Evolutionary conservation across 768 basidiomycete genomes (phyloP).

Genomic region (Pleurotus eryngii): DNA sequence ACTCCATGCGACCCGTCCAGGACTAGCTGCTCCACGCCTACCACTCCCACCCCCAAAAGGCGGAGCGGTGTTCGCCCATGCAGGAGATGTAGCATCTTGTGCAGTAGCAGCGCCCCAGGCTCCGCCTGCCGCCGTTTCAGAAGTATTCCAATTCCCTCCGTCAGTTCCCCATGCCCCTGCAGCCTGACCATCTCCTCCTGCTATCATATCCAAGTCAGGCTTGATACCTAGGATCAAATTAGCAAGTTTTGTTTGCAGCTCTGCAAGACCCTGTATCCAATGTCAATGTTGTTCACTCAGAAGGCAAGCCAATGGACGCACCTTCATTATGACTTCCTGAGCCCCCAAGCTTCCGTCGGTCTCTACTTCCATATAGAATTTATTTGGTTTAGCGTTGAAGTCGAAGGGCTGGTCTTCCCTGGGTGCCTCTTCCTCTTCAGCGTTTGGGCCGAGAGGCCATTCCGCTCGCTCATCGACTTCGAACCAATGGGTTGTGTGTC

Average conservation of each 20-base stretch:
- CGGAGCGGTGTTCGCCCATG: slow-evolving; percentile 22
- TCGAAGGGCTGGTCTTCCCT: slow-evolving; percentile 84
- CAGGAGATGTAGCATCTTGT: slow-evolving; percentile 16
- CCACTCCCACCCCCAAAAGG: slow-evolving; percentile 16
- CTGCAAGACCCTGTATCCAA: slow-evolving; percentile 58
- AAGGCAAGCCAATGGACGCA: slow-evolving; percentile 16
- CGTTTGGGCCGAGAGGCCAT: slow-evolving; percentile 91
- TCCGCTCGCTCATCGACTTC: slow-evolving; percentile 78
- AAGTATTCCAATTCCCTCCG: neutral
- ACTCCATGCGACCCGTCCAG: slow-evolving; percentile 18
- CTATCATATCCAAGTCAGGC: slow-evolving; percentile 53
- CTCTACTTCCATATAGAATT: slow-evolving; percentile 95
- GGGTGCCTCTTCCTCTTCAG: slow-evolving; percentile 75
- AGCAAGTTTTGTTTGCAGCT: slow-evolving; percentile 78
- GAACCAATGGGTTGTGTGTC: slow-evolving; percentile 95
- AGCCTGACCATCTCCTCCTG: slow-evolving; percentile 34
- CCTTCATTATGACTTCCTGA: slow-evolving; percentile 88
- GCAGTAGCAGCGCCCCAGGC: slow-evolving; percentile 14
- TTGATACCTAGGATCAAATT: slow-evolving; percentile 77
- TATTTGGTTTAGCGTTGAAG: slow-evolving; percentile 80
- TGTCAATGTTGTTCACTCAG: neutral
- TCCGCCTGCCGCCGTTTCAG: neutral
- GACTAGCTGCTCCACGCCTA: slow-evolving; percentile 15
- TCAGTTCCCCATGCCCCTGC: slow-evolving; percentile 7
- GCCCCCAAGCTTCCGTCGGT: slow-evolving; percentile 88